These are phyloP conservation scores for Amylostereum areolatum DNA, from an alignment of 1,284 basidiomycete species.

Conservation along the genomic window DNA sequence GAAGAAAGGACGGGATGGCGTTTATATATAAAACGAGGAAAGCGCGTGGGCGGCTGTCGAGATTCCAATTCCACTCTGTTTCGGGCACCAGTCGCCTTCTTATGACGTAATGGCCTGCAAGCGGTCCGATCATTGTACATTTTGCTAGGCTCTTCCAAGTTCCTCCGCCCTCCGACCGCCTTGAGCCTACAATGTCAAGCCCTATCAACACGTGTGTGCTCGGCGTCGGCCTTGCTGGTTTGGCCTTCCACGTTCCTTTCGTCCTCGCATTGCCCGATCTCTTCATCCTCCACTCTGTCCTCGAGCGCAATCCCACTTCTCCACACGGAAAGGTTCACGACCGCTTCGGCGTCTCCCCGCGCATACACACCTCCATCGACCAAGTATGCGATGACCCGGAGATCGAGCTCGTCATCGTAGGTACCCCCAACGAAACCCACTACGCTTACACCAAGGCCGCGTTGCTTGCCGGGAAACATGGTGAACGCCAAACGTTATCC, in stretches of 20 bases:
- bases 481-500: conserved; percentile 28
- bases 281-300: conserved; percentile 68
- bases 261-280: conserved; percentile 67
- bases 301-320: conserved; percentile 51
- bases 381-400: conserved; percentile 52
- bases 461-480: conserved; percentile 74
- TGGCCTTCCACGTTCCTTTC: conserved; percentile 79
- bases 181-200: conserved; percentile 15
- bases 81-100: too few relatives aligned
- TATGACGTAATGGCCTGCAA: too few relatives aligned
- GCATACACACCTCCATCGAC: conserved; percentile 51
- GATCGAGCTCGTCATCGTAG: conserved; percentile 66
- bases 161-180: background rate
- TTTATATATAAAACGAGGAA: too few relatives aligned
- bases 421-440: conserved; percentile 79
- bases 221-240: conserved; percentile 69
- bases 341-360: conserved; percentile 52
- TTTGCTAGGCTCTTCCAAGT: too few relatives aligned
- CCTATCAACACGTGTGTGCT: conserved; percentile 69
- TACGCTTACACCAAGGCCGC: conserved; percentile 61
- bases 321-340: conserved; percentile 58
- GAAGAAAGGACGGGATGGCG: too few relatives aligned
- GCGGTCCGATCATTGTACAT: too few relatives aligned
- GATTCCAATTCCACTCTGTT: too few relatives aligned
- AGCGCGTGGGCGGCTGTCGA: too few relatives aligned